Percentiles rank a stretch among this genome's conserved stretches.
phyloP scores from a whole-genome alignment of 148 eudicot species.

The Dysphania ambrosioides region DNA sequence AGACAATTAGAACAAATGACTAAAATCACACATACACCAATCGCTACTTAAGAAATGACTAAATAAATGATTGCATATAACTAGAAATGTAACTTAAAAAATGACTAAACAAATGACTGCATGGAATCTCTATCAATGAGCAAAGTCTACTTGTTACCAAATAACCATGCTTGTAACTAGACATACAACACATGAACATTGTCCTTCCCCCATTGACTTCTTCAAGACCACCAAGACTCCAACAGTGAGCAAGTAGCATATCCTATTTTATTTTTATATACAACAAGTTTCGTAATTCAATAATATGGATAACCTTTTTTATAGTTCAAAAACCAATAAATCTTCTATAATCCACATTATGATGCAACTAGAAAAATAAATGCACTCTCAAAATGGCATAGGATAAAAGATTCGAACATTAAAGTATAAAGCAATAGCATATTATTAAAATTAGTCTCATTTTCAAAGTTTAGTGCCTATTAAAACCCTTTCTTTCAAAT shows the following conservation, averaged over 20 bases:
- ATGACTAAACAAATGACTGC: too few relatives aligned
- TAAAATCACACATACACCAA: too few relatives aligned
- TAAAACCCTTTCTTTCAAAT: too few relatives aligned
- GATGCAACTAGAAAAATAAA: conserved; percentile 1
- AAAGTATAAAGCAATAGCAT: background rate
- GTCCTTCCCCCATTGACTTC: background rate
- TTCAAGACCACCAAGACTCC: background rate
- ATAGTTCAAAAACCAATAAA: background rate
- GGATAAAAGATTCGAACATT: background rate
- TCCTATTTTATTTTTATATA: background rate
- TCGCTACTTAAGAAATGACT: too few relatives aligned
- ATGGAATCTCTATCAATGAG: too few relatives aligned
- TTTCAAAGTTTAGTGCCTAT: background rate
- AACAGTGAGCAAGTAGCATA: background rate
- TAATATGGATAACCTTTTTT: too few relatives aligned
- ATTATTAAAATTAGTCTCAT: too few relatives aligned
- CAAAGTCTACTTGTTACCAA: too few relatives aligned
- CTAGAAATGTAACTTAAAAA: too few relatives aligned
- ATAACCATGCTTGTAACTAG: too few relatives aligned
- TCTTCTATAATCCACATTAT: background rate
- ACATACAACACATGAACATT: background rate
- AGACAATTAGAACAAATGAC: too few relatives aligned
- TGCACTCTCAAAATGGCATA: background rate
- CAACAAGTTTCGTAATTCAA: background rate
- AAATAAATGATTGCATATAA: too few relatives aligned